Evolutionary conservation across 495 filamentous ascomycete species (phyloP), one percentile per base, ranked within the genome.

Genomic region (Acidiella bohemica): DNA sequence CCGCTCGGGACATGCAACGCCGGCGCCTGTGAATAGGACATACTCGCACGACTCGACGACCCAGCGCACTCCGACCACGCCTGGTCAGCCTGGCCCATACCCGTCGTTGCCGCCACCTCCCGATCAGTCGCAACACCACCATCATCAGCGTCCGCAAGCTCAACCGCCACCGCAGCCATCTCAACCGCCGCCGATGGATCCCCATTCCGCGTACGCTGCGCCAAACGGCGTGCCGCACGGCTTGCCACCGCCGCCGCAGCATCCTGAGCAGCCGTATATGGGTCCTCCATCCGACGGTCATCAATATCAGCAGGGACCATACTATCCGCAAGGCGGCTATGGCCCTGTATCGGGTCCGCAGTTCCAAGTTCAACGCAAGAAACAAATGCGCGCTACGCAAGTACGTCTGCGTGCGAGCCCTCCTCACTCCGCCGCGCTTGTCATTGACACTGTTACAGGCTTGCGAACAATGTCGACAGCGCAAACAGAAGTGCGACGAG

Each of bases 401-500:
- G 54, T 57, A 44, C 9, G 49, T 22, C 21, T 14, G 8, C 16
- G 18, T 22, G 21, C n/a, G 24, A 35, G n/a, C 6, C 19, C n/a
- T 38, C 20, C 33, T 5, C 18, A 21, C 26, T 2, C 10, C 27
- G 21, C 12, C 2, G 23, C 30, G n/a, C n/a, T n/a, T n/a, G n/a
- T n/a, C n/a, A n/a, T n/a, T 32, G 23, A 41, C 20, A 3, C 13
- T 26, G 25, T n/a, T 19, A n/a, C 56, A 80, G 68, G 77, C 77
- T 22, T 81, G 77, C 56, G 75, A 81, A 46, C 69, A 67, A 51
- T 81, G 77, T 59, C 67, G 77, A 34, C 60, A 67, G 37, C 64
- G 78, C n/a, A 81, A 81, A 54, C 75, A 76, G 20, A 80, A 79
- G 58, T 81, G 77, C 54, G 75, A 80, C 42, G 77, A 81, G 61